Evolutionary conservation across 1,284 basidiomycete species (phyloP), one percentile per base, ranked within the genome.

Genomic region (Abortiporus biennis): DNA sequence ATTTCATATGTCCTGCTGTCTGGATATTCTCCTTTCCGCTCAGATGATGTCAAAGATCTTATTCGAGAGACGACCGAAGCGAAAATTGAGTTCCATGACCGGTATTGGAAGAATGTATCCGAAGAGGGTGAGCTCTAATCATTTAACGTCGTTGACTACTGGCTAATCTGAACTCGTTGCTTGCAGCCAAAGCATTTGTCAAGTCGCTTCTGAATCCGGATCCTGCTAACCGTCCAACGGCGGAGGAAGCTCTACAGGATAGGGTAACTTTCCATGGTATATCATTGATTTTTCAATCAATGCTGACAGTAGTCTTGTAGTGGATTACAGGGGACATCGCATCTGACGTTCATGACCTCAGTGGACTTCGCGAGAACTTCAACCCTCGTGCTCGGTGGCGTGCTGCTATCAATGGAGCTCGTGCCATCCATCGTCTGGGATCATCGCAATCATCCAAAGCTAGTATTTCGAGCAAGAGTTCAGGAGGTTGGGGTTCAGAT

Each of bases 1-100:
- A 96, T 99, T 54, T 89, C 92, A 11, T 99, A 96, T 62, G 88
- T 92, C 37, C 69, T 94, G 12, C 72, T 96, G 0, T 95, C 92
- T 56, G 93, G 93, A 2, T 96, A 96, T 64, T 83, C 85, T 1
- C 96, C 95, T 0, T 98, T 98, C 72, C 78, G 92, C 27, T 85
- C 86, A 0, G 86, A 91, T 33, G 85, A 94, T 54, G 69, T 81
- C 38, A 74, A 77, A 40, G 78, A 84, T 44, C 72, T 97, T 38
- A 74, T 89, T 38, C 74, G 78, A 25, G 92, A 97, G 61, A 94
- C 91, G 13, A 85, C 80, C 1, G 74, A 78, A 24, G 92, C 85
- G 1, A 84, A 81, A 53, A 76, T 98, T 40, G 83, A 87, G 52
- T 98, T 98, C 61, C 91, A 95, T 54, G 89, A 94, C 20, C 76